These are phyloP conservation scores for Euphorbia peplus DNA, from an alignment of 345 rosid species.

Conservation along the genomic window DNA sequence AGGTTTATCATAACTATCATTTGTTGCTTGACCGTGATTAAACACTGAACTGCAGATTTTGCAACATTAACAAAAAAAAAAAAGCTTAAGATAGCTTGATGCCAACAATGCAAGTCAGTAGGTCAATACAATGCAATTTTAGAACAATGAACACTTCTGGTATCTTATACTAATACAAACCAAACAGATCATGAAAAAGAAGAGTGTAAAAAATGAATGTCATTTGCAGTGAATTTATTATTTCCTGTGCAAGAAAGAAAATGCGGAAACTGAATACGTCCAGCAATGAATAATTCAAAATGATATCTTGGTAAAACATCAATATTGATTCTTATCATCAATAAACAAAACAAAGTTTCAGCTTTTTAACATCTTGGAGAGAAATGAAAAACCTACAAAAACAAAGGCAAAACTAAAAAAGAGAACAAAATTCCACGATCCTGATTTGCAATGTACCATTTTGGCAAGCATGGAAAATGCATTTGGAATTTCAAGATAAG, in stretches of 20 bases:
- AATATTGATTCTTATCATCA: not conserved
- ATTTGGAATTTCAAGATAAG: not conserved
- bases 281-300: not conserved
- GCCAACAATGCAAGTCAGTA: too few species aligned
- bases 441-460: not conserved
- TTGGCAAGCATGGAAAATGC: not conserved
- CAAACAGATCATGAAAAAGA: not conserved
- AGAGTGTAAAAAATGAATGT: not conserved
- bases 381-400: not conserved
- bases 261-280: not conserved
- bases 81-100: not conserved
- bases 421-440: not conserved
- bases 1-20: slow-evolving; percentile 38
- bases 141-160: not conserved
- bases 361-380: not conserved
- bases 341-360: not conserved
- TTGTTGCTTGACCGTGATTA: slow-evolving; percentile 49
- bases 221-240: not conserved
- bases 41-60: slow-evolving; percentile 49
- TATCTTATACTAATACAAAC: not conserved
- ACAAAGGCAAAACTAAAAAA: not conserved
- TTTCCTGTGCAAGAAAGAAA: not conserved
- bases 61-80: slow-evolving; percentile 16
- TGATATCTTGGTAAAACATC: not conserved
- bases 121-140: not conserved